Evolutionary conservation across 129 eudicot genomes (phyloP).

Genomic region (Flaveria sonorensis): DNA sequence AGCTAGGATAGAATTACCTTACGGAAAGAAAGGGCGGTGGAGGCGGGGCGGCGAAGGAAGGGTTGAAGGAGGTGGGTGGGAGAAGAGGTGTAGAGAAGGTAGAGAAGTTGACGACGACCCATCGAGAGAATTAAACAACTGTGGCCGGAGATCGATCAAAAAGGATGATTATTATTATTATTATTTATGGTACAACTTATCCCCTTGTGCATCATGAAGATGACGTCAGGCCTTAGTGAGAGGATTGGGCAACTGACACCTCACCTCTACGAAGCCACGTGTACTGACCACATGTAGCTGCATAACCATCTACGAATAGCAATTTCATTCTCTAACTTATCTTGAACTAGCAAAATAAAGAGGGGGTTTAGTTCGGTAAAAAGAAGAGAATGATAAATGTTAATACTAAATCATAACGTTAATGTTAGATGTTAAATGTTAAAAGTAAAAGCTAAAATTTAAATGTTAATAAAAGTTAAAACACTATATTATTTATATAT

Average conservation of each 20-base stretch:
- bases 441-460: no score
- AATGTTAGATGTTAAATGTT: no score
- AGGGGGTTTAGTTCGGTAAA: no score
- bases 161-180: neutral
- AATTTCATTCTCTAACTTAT: neutral
- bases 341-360: no score
- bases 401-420: no score
- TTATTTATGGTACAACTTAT: neutral
- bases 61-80: constrained; percentile 35
- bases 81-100: constrained; percentile 43
- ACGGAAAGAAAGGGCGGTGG: constrained; percentile 17
- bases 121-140: neutral
- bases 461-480: no score
- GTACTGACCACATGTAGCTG: constrained; percentile 6
- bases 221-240: constrained; percentile 18
- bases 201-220: neutral
- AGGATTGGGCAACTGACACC: constrained; percentile 25
- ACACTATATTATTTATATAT: no score
- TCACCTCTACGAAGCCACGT: neutral
- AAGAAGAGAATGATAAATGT: no score
- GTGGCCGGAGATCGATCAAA: neutral
- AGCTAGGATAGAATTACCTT: constrained; percentile 40
- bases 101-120: constrained; percentile 47
- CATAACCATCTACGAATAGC: neutral
- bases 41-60: constrained; percentile 7